Evolutionary conservation across 2,329 filamentous ascomycete species (phyloP).

Genomic region (Pezicula neosporulosa): DNA sequence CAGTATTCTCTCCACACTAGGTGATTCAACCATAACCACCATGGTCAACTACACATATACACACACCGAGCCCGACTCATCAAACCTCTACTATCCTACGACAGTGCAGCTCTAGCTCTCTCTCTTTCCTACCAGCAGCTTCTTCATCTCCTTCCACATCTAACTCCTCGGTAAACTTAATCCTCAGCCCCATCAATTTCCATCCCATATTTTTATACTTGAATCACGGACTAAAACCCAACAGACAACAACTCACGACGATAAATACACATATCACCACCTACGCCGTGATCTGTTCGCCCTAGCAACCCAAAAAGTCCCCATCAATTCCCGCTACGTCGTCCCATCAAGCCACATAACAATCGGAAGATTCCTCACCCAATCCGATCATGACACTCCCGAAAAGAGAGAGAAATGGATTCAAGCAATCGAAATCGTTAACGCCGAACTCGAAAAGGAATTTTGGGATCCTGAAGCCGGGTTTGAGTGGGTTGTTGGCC

Average conservation of each 20-base stretch:
- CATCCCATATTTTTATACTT: slow-evolving; percentile 19
- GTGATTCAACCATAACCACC: slow-evolving; percentile 45
- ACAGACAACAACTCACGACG: slow-evolving; percentile 40
- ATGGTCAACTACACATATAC: slow-evolving; percentile 66
- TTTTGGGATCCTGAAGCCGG: slow-evolving; percentile 58
- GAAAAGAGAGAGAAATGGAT: slow-evolving; percentile 58
- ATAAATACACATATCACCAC: slow-evolving; percentile 85
- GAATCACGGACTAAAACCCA: too few species aligned
- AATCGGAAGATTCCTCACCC: slow-evolving; percentile 73
- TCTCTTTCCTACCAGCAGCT: slow-evolving; percentile 81
- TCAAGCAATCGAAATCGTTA: slow-evolving; percentile 69
- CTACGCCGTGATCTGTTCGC: slow-evolving; percentile 75
- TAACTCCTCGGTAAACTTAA: too few species aligned
- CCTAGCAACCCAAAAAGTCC: slow-evolving; percentile 58
- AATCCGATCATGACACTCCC: slow-evolving; percentile 57
- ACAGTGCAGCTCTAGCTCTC: slow-evolving; percentile 80
- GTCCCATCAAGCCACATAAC: slow-evolving; percentile 90
- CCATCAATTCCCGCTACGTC: slow-evolving; percentile 75
- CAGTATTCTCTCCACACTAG: slow-evolving; percentile 54
- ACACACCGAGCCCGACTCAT: slow-evolving; percentile 70
- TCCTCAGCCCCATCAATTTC: slow-evolving; percentile 1
- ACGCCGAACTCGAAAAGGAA: slow-evolving; percentile 66
- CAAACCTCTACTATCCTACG: slow-evolving; percentile 79
- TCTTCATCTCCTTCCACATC: too few species aligned
- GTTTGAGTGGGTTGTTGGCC: slow-evolving; percentile 83